Conservation (phyloP, 2,329 filamentous ascomycete species). For the Colletotrichum falcatum region DNA sequence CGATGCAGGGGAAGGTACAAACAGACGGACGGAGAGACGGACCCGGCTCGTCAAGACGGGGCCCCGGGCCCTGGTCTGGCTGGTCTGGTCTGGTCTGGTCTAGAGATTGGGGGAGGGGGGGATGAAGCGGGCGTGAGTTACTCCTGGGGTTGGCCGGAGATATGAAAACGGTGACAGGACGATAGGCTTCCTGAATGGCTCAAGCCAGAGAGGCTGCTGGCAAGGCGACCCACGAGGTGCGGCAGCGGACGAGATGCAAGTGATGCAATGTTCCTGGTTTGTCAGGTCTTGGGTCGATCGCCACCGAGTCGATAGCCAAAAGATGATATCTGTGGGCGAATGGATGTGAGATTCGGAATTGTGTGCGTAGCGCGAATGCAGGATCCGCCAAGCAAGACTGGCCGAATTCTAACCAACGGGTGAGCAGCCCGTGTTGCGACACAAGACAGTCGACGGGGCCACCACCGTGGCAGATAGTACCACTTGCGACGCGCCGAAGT, state of each 20-base stretch:
- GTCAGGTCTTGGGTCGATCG: constrained; percentile 28
- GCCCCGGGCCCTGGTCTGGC: constrained; percentile 30
- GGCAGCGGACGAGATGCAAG: constrained; percentile 27
- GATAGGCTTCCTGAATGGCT: constrained; percentile 29
- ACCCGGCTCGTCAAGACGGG: constrained; percentile 43
- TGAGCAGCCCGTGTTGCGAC: constrained; percentile 21
- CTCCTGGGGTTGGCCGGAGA: constrained; percentile 27
- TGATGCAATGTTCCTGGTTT: constrained; percentile 39
- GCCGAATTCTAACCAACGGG: constrained; percentile 18
- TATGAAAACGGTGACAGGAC: constrained; percentile 36
- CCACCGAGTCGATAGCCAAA: constrained; percentile 24
- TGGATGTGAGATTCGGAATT: constrained; percentile 20
- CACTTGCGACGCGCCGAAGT: constrained; percentile 29
- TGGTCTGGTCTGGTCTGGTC: constrained; percentile 8
- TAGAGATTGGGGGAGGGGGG: constrained; percentile 27
- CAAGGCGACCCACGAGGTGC: constrained; percentile 33
- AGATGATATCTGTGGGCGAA: constrained; percentile 13
- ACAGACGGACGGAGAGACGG: constrained; percentile 37
- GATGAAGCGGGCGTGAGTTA: constrained; percentile 31
- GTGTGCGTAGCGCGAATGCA: constrained; percentile 35
- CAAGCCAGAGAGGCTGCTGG: constrained; percentile 24
- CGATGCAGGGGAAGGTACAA: constrained; percentile 44
- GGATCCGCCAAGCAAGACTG: constrained; percentile 29
- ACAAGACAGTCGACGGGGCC: constrained; percentile 20
- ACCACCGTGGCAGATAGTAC: constrained; percentile 24